These are phyloP conservation scores for Byssoonygena ceratinophila DNA, from an alignment of 2,329 filamentous ascomycete species.

Conservation along the genomic window DNA sequence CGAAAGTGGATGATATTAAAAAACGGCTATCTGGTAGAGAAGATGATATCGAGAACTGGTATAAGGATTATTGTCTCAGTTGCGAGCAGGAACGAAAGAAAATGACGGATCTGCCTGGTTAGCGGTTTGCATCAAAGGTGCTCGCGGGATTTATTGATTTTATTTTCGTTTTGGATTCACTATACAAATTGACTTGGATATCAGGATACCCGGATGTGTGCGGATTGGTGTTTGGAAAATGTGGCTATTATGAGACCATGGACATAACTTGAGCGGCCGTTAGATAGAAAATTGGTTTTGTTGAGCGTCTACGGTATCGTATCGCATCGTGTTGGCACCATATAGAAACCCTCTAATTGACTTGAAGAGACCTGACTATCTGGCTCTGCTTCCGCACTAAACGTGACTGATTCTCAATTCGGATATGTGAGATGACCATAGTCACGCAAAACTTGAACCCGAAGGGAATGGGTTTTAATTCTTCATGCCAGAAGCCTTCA, in stretches of 20 bases:
- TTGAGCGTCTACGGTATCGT: too few species aligned
- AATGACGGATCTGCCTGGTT: constrained; percentile 2
- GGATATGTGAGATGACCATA: too few species aligned
- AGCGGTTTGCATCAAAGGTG: constrained; percentile 4
- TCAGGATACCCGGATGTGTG: constrained; percentile 6
- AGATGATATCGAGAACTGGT: constrained; percentile 44
- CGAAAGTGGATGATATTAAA: constrained; percentile 21
- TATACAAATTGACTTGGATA: neutral
- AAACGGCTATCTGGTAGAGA: constrained; percentile 29
- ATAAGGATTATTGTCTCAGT: constrained; percentile 52
- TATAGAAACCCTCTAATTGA: too few species aligned
- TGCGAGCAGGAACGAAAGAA: constrained; percentile 41
- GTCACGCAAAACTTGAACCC: too few species aligned
- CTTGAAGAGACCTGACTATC: too few species aligned
- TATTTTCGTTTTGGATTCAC: neutral
- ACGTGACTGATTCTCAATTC: too few species aligned
- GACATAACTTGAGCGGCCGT: constrained; percentile 1
- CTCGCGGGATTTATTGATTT: neutral
- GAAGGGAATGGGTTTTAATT: too few species aligned
- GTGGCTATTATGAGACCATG: neutral
- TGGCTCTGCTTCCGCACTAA: too few species aligned
- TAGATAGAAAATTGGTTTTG: neutral
- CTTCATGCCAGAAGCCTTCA: too few species aligned
- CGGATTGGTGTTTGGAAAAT: constrained; percentile 1
- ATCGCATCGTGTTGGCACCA: too few species aligned